These are phyloP conservation scores for Prillingera fragicola DNA, from an alignment of 1,284 basidiomycete genomes.

Conservation along the genomic window DNA sequence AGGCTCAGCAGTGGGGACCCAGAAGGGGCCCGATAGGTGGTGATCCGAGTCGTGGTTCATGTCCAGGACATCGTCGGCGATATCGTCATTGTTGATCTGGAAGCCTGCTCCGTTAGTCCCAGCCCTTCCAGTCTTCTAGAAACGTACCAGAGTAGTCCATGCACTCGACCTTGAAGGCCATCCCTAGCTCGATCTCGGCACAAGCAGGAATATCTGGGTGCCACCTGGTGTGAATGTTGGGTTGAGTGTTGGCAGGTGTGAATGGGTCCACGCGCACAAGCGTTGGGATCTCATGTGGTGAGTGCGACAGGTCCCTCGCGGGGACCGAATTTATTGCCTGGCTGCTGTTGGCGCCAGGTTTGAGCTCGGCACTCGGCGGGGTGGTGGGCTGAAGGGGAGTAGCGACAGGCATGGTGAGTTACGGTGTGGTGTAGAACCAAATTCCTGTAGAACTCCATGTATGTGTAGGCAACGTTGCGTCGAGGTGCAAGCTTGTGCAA, in stretches of 20 bases:
- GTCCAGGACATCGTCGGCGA: constrained; percentile 43
- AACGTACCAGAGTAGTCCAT: constrained; percentile 68
- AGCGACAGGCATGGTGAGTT: background rate
- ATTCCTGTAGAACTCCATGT: background rate
- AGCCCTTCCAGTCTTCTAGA: background rate
- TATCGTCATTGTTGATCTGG: constrained; percentile 69
- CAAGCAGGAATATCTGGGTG: constrained; percentile 42
- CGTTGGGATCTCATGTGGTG: constrained; percentile 19
- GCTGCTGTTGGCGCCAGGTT: too few species aligned
- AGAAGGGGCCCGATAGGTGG: constrained; percentile 68
- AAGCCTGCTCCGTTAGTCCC: constrained; percentile 1
- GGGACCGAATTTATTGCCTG: background rate
- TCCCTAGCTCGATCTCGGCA: constrained; percentile 26
- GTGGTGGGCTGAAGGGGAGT: background rate
- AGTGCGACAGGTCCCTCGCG: background rate
- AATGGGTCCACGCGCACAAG: constrained; percentile 30
- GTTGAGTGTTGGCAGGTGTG: constrained; percentile 23
- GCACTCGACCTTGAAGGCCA: constrained; percentile 70
- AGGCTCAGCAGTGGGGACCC: constrained; percentile 67
- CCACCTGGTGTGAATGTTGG: constrained; percentile 40
- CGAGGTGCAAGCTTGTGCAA: too few species aligned
- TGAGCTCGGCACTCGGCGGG: too few species aligned
- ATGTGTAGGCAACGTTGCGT: too few species aligned
- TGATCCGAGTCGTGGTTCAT: constrained; percentile 56
- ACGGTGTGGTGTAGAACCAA: background rate